Base-by-base conservation (phyloP, 1,284 basidiomycete genomes). In the Mycosarcoma maydis region DNA sequence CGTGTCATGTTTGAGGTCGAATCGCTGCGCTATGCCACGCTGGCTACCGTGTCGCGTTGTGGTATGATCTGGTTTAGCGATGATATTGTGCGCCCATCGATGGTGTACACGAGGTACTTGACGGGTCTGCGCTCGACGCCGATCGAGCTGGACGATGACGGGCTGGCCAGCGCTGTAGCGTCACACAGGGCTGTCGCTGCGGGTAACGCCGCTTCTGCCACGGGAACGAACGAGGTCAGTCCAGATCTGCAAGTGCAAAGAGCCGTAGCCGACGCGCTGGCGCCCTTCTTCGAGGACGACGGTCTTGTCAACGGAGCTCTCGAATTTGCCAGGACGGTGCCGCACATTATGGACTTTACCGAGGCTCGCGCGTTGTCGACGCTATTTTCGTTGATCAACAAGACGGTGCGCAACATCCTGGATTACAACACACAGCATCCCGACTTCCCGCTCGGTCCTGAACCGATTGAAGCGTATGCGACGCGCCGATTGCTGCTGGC, bases 11-110 rank as follows among this genome's bases (percentile, higher is more conserved):
- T 99, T 80, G 96, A 99, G 83, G 97, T 98, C 54, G 97, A 99
- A 83, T 93, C 95, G 82, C 87, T 99, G 72, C 91, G 90, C 76
- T 98, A 96, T 82, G 97, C 96, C 0, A 99, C 97, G 1, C 88
- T 92, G 42, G 96, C 96, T 8, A 99, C 96, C 14, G 97, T 99
- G 85, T 96, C 93, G 87, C 94, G 96, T 54, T 99, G 96, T 82
- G 96, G 96, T 82, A 99, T 99, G 96, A 95, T 99, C 77, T 99
- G 96, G 96, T 99, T 99, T 85, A 97, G 93, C 80, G 93, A 97
- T 61, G 94, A 97, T 67, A 90, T 95, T 43, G 89, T 99, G 27
- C 89, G 92, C 66, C 89, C 93, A 3, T 84, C 86, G 4, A 98
- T 98, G 96, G 88, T 97, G 27, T 97, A 91, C 83, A 87, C 87